These are phyloP conservation scores for Fraxinus excelsior DNA, from an alignment of 257 asterid species.

Conservation along the genomic window DNA sequence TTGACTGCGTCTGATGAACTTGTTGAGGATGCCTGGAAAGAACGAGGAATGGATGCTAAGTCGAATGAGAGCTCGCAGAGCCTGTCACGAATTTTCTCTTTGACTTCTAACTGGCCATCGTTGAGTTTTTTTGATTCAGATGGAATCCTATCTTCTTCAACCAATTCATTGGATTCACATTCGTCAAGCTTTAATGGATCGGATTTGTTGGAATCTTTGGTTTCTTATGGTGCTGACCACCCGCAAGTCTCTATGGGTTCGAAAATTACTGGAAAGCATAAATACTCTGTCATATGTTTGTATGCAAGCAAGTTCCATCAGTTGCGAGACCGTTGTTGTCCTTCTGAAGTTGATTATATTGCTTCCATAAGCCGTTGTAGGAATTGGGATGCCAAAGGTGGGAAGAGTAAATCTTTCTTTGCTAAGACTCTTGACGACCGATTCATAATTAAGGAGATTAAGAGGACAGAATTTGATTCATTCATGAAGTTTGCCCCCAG, in stretches of 20 bases:
- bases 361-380: constrained; percentile 90
- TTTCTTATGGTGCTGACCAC: constrained; percentile 64
- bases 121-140: constrained; percentile 63
- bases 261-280: constrained; percentile 65
- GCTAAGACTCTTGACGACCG: constrained; percentile 91
- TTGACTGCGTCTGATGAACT: constrained; percentile 33
- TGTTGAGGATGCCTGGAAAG: constrained; percentile 28
- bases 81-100: constrained; percentile 51
- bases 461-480: constrained; percentile 80
- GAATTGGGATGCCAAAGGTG: constrained; percentile 96
- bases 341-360: constrained; percentile 73
- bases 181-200: constrained; percentile 68
- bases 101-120: constrained; percentile 62
- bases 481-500: constrained; percentile 74
- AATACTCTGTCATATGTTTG: constrained; percentile 76
- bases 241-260: constrained; percentile 81
- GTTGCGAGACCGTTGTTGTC: constrained; percentile 72
- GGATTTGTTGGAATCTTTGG: constrained; percentile 66
- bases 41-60: constrained; percentile 16
- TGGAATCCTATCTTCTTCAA: constrained; percentile 45
- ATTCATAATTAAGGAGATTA: constrained; percentile 81
- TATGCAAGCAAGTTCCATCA: constrained; percentile 66
- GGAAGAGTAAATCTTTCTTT: constrained; percentile 90
- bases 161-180: constrained; percentile 46
- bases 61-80: constrained; percentile 46